A percentile compares a stretch with the other conserved stretches of the same genome.
Evolutionary conservation across 768 basidiomycete genomes (phyloP).

Genomic region (Xerocomellus intermedius): DNA sequence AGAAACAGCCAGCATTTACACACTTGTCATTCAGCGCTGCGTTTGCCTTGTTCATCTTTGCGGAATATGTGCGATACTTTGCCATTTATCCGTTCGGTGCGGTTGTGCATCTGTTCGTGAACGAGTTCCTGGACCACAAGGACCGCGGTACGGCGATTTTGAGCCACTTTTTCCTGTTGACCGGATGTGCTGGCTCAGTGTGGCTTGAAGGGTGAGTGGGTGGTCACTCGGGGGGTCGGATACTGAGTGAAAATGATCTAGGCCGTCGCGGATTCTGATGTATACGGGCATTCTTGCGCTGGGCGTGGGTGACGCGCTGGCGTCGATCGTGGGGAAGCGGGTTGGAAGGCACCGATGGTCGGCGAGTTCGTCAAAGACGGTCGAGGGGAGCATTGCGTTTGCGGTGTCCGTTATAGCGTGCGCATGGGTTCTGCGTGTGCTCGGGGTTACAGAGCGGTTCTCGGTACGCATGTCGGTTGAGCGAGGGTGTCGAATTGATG

Average conservation of each 20-base stretch:
- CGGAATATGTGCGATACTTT: slow-evolving; percentile 98
- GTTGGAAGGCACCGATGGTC: slow-evolving; percentile 85
- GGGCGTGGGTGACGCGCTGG: slow-evolving; percentile 93
- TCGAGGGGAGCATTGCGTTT: slow-evolving; percentile 90
- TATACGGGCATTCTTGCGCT: slow-evolving; percentile 88
- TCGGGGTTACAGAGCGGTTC: slow-evolving; percentile 70
- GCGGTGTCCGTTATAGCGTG: slow-evolving; percentile 63
- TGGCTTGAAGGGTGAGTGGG: slow-evolving; percentile 90
- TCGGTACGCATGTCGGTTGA: slow-evolving; percentile 53
- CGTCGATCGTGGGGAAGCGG: slow-evolving; percentile 88
- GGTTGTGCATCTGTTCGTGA: slow-evolving; percentile 91
- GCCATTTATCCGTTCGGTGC: slow-evolving; percentile 97
- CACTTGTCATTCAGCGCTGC: slow-evolving; percentile 94
- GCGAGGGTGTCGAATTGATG: slow-evolving; percentile 1
- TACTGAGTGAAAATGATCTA: slow-evolving; percentile 21
- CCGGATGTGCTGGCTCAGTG: slow-evolving; percentile 89
- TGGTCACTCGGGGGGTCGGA: neutral
- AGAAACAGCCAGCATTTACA: slow-evolving; percentile 85
- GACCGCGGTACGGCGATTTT: slow-evolving; percentile 95
- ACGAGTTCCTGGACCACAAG: slow-evolving; percentile 94
- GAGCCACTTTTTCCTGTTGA: slow-evolving; percentile 95
- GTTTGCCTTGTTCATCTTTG: slow-evolving; percentile 92
- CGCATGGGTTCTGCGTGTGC: slow-evolving; percentile 68
- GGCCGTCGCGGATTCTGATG: slow-evolving; percentile 50
- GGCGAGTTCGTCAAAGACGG: slow-evolving; percentile 76